Percentiles rank a stretch among this genome's conserved stretches.
phyloP scores from a whole-genome alignment of 1,284 basidiomycete genomes.

The Hemileia vastatrix region DNA sequence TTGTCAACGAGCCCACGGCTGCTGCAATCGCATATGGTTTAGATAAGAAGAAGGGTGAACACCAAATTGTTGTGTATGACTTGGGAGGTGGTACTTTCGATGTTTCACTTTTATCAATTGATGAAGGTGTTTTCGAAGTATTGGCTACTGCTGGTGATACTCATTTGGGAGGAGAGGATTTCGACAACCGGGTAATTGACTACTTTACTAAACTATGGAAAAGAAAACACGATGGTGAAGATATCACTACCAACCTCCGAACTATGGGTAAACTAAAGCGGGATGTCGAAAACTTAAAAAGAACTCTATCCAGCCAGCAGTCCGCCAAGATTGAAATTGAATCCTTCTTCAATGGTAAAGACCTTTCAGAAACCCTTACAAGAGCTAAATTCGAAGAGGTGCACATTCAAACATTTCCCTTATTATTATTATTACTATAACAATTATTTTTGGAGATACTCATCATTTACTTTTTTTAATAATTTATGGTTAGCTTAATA shows the following conservation, averaged over 20 bases:
- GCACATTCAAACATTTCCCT: neutral
- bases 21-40: conserved; percentile 84
- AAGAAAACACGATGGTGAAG: conserved; percentile 38
- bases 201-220: conserved; percentile 45
- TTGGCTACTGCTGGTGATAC: conserved; percentile 46
- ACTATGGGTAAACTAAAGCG: conserved; percentile 44
- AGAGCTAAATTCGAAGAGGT: conserved; percentile 45
- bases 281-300: conserved; percentile 45
- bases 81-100: conserved; percentile 46
- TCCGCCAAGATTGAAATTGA: conserved; percentile 45
- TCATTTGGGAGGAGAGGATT: conserved; percentile 46
- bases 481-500: conserved; percentile 32
- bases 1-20: conserved; percentile 98
- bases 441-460: neutral
- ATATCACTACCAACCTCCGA: conserved; percentile 34
- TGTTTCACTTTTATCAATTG: conserved; percentile 44
- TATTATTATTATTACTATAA: neutral
- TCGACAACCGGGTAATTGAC: conserved; percentile 45
- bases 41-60: conserved; percentile 87
- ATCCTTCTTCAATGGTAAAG: conserved; percentile 45
- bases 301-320: conserved; percentile 45
- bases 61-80: conserved; percentile 64
- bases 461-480: neutral
- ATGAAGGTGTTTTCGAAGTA: conserved; percentile 45
- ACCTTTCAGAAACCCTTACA: conserved; percentile 44